Conservation (phyloP, 192 early-diverging fungal species). For the Pecoramyces ruminantium region DNA sequence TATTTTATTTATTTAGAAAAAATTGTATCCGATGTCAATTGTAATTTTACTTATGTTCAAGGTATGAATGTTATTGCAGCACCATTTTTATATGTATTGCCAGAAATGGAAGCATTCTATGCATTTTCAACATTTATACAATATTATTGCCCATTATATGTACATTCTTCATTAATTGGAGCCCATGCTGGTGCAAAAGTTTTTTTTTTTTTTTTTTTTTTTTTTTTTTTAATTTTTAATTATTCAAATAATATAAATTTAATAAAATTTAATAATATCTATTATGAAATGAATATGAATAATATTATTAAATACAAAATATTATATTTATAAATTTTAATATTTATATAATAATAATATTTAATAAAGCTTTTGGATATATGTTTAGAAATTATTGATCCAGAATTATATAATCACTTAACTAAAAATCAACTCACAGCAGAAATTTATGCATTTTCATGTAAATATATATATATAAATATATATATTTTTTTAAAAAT, state of each 20-base stretch:
- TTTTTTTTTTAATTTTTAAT: conserved; percentile 2
- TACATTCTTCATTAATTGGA: conserved; percentile 72
- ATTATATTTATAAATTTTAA: too few relatives aligned
- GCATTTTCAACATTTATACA: conserved; percentile 75
- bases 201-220: neutral
- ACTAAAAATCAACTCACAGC: conserved; percentile 51
- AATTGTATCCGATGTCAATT: neutral
- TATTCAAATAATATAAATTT: too few relatives aligned
- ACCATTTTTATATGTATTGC: conserved; percentile 81
- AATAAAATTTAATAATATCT: too few relatives aligned
- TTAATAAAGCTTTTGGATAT: conserved; percentile 53
- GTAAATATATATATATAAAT: conserved; percentile 35
- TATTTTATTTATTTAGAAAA: neutral
- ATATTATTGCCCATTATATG: conserved; percentile 79
- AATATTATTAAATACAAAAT: too few relatives aligned
- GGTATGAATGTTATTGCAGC: conserved; percentile 88
- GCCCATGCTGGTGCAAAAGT: conserved; percentile 80
- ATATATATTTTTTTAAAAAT: too few relatives aligned
- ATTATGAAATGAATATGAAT: too few relatives aligned
- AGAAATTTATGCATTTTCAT: conserved; percentile 75
- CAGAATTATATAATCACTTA: conserved; percentile 50
- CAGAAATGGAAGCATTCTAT: conserved; percentile 81
- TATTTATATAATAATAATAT: too few relatives aligned
- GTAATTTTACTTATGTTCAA: conserved; percentile 65
- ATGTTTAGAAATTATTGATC: conserved; percentile 60